Evolutionary conservation across 495 filamentous ascomycete genomes (phyloP).

Genomic region (Tuber umbilicatum): DNA sequence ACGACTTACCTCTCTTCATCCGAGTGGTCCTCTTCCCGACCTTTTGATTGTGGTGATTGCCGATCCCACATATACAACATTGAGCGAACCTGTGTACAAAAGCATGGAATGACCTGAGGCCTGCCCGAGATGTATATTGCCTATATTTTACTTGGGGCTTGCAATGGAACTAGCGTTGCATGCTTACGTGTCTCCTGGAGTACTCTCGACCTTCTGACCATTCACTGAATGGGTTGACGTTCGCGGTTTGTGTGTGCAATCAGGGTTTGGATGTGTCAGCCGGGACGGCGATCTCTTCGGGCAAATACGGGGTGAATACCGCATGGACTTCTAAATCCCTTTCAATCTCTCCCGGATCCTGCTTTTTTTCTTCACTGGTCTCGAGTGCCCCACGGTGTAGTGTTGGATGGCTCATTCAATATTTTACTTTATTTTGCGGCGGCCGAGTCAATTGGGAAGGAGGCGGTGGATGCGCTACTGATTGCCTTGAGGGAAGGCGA

Average conservation of each 20-base stretch:
- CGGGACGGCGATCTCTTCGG: background rate
- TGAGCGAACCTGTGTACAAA: too few species aligned
- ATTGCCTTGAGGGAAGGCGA: too few species aligned
- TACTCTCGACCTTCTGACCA: constrained; percentile 1
- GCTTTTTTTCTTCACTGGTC: background rate
- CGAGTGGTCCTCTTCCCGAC: too few species aligned
- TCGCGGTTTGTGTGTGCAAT: background rate
- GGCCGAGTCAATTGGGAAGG: background rate
- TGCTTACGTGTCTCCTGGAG: background rate
- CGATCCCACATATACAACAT: too few species aligned
- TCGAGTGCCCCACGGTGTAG: background rate
- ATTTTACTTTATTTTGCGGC: background rate
- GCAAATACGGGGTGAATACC: background rate
- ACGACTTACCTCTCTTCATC: too few species aligned
- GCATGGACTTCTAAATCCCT: background rate
- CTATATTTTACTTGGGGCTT: background rate
- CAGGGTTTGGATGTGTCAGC: background rate
- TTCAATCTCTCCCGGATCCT: background rate
- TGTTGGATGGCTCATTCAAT: background rate
- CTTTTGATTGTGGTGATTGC: too few species aligned
- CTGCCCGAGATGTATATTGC: too few species aligned
- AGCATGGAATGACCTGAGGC: too few species aligned
- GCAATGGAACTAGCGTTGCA: background rate
- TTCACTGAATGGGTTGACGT: background rate
- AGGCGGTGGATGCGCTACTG: too few species aligned